Evolutionary conservation across 2,329 filamentous ascomycete species (phyloP).

Genomic region (Diaporthe citrichinensis): DNA sequence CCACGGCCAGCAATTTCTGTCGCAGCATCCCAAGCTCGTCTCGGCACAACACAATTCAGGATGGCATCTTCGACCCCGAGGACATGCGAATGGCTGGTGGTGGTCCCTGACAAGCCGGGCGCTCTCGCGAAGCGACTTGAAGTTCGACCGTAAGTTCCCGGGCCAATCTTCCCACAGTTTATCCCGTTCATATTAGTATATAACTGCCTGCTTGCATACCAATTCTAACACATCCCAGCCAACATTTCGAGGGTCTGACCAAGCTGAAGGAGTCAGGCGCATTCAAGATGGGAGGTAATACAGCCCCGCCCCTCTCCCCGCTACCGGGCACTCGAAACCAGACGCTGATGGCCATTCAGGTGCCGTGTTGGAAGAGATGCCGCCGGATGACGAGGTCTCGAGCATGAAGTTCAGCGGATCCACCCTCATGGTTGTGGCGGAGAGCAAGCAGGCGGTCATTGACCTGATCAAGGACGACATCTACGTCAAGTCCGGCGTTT

Average conservation of each 20-base stretch:
- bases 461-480: constrained; percentile 78
- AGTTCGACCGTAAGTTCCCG: constrained; percentile 66
- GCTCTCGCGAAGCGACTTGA: constrained; percentile 72
- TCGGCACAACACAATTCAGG: constrained; percentile 22
- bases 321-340: neutral
- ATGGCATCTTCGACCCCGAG: constrained; percentile 44
- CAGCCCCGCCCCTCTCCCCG: neutral
- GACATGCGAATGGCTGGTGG: constrained; percentile 76
- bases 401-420: constrained; percentile 81
- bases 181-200: neutral
- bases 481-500: constrained; percentile 80
- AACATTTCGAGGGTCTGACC: constrained; percentile 71
- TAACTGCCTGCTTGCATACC: neutral
- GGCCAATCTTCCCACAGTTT: neutral
- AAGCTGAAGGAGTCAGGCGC: constrained; percentile 67
- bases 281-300: constrained; percentile 75
- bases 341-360: constrained; percentile 58
- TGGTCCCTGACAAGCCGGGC: constrained; percentile 77
- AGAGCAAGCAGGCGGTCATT: constrained; percentile 77
- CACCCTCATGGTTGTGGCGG: constrained; percentile 76
- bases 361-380: constrained; percentile 76
- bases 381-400: constrained; percentile 69
- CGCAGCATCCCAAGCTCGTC: neutral
- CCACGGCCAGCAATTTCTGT: constrained; percentile 24
- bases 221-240: constrained; percentile 46